A percentile compares a stretch with the other conserved stretches of the same genome.
Conservation (phyloP, 768 basidiomycete species). For the Boletus vinaceobasis region DNA sequence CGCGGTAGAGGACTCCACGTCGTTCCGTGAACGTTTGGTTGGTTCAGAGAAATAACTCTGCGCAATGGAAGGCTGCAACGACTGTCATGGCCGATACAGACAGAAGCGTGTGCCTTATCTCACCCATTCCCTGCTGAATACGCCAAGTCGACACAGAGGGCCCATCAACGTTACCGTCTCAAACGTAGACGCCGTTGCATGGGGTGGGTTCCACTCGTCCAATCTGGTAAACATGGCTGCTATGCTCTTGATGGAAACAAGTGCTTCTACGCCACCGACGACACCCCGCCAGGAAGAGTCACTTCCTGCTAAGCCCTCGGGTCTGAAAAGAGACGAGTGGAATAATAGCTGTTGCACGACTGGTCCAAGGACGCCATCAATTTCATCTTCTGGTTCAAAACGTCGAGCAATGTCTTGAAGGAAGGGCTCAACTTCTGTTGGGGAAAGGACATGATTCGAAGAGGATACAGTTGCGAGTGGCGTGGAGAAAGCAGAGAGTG, state of each 20-base stretch:
- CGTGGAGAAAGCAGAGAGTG: conserved; percentile 63
- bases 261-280: conserved; percentile 72
- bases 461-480: conserved; percentile 54
- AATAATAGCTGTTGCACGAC: conserved; percentile 61
- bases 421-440: conserved; percentile 74
- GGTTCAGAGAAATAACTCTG: conserved; percentile 83
- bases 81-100: not conserved
- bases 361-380: conserved; percentile 76
- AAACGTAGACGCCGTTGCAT: conserved; percentile 57
- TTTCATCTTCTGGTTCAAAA: conserved; percentile 75
- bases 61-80: conserved; percentile 65
- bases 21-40: conserved; percentile 65
- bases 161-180: conserved; percentile 74
- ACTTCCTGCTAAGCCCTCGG: conserved; percentile 67
- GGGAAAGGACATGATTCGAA: conserved; percentile 49
- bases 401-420: conserved; percentile 79
- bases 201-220: conserved; percentile 66
- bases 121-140: conserved; percentile 91
- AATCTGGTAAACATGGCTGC: conserved; percentile 77
- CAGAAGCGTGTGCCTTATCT: conserved; percentile 10
- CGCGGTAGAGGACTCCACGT: conserved; percentile 78
- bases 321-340: conserved; percentile 59
- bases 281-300: conserved; percentile 86
- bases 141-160: conserved; percentile 76
- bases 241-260: conserved; percentile 79